Evolutionary conservation across 2,329 filamentous ascomycete genomes (phyloP).

Genomic region (Alternaria sp.): DNA sequence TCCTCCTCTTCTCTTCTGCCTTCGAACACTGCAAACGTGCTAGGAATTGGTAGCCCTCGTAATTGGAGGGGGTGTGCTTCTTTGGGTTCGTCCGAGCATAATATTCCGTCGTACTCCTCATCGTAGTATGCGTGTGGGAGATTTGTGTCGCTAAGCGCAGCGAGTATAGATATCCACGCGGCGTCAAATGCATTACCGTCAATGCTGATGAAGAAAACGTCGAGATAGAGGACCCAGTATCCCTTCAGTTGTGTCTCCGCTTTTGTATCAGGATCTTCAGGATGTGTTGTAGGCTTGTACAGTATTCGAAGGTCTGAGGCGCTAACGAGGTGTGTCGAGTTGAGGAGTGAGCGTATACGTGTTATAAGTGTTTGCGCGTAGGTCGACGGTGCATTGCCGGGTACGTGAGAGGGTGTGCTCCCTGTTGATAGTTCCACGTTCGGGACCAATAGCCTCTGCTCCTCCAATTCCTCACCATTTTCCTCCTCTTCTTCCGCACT

Average conservation of each 20-base stretch:
- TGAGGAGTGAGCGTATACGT: slow-evolving; percentile 77
- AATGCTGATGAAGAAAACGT: slow-evolving; percentile 91
- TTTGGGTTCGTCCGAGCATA: slow-evolving; percentile 72
- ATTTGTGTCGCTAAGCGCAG: slow-evolving; percentile 78
- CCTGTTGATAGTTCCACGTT: slow-evolving; percentile 94
- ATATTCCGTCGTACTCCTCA: slow-evolving; percentile 76
- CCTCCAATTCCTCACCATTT: slow-evolving; percentile 52
- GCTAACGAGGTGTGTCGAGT: slow-evolving; percentile 72
- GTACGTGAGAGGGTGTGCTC: slow-evolving; percentile 83
- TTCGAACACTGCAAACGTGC: slow-evolving; percentile 78
- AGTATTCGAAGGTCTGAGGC: slow-evolving; percentile 76
- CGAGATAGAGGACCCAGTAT: slow-evolving; percentile 95
- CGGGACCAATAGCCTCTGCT: slow-evolving; percentile 79
- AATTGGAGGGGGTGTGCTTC: slow-evolving; percentile 67
- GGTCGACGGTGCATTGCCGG: slow-evolving; percentile 80
- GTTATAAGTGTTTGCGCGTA: slow-evolving; percentile 87
- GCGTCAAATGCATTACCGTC: slow-evolving; percentile 93
- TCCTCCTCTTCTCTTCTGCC: slow-evolving; percentile 55
- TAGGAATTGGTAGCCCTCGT: slow-evolving; percentile 74
- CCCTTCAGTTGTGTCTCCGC: slow-evolving; percentile 70
- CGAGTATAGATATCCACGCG: slow-evolving; percentile 83
- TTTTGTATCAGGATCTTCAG: slow-evolving; percentile 59
- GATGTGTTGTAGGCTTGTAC: slow-evolving; percentile 61
- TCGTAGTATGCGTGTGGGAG: slow-evolving; percentile 86
- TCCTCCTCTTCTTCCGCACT: slow-evolving; percentile 31